Percentiles rank a stretch among this genome's conserved stretches.
These are phyloP conservation scores for Solanum pennellii DNA, from an alignment of 257 asterid genomes.

Conservation along the genomic window DNA sequence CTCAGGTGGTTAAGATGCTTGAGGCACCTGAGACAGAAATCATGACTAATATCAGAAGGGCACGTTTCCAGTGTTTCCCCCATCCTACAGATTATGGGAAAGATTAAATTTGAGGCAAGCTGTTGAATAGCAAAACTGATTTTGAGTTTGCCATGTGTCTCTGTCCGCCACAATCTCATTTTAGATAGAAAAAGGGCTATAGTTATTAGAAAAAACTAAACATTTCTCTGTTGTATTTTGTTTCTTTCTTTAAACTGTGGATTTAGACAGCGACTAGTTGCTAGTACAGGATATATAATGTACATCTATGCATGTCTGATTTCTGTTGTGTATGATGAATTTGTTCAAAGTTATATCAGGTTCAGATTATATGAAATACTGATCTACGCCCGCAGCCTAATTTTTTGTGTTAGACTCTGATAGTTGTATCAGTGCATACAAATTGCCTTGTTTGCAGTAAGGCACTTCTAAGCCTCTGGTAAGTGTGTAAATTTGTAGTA, in stretches of 20 bases:
- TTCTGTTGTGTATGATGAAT: background rate
- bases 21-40: constrained; percentile 89
- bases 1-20: constrained; percentile 72
- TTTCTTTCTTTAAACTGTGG: constrained; percentile 9
- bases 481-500: too few relatives aligned
- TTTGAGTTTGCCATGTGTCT: constrained; percentile 29
- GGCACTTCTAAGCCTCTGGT: too few relatives aligned
- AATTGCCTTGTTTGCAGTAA: too few relatives aligned
- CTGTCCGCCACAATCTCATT: constrained; percentile 38
- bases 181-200: constrained; percentile 36
- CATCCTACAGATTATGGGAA: constrained; percentile 46
- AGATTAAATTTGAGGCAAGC: background rate
- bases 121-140: constrained; percentile 1
- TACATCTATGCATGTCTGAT: constrained; percentile 21
- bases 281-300: constrained; percentile 27
- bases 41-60: constrained; percentile 72
- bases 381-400: too few relatives aligned
- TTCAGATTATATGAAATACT: background rate
- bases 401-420: too few relatives aligned
- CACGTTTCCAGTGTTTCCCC: constrained; percentile 94
- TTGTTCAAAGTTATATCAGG: background rate
- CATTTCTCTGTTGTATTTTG: constrained; percentile 16
- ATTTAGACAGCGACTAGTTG: constrained; percentile 31
- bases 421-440: too few relatives aligned
- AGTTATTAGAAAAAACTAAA: constrained; percentile 29